These are phyloP conservation scores for Reutealis trisperma DNA, from an alignment of 345 rosid genomes.

Conservation along the genomic window DNA sequence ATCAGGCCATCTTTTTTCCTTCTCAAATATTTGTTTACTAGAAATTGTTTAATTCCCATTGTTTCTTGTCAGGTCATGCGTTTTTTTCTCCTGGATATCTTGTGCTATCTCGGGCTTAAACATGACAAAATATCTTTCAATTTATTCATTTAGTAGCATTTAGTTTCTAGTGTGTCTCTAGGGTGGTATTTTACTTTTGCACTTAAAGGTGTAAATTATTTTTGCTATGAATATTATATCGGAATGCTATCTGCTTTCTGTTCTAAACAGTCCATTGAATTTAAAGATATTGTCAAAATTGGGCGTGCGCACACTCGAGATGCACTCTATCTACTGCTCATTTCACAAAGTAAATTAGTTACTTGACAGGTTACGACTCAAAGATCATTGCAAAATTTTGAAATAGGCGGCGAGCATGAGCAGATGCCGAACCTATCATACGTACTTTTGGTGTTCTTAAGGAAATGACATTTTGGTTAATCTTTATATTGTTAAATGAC, in stretches of 20 bases:
- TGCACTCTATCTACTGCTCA: too few relatives aligned
- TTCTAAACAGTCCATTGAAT: conserved; percentile 63
- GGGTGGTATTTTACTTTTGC: background rate
- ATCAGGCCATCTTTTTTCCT: background rate
- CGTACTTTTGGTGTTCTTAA: too few relatives aligned
- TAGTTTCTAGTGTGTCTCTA: background rate
- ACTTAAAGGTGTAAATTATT: background rate
- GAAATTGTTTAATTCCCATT: background rate
- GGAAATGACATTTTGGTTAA: too few relatives aligned
- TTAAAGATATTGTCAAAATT: conserved; percentile 88
- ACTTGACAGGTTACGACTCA: too few relatives aligned
- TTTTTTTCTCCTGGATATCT: background rate
- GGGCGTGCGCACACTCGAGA: conserved; percentile 98
- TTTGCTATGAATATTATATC: background rate
- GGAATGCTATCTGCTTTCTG: conserved; percentile 8
- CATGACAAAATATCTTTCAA: background rate
- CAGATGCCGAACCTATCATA: too few relatives aligned
- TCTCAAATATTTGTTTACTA: background rate
- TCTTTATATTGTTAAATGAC: too few relatives aligned
- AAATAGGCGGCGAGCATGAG: too few relatives aligned
- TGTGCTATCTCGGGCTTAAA: background rate
- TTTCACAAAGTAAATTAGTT: too few relatives aligned
- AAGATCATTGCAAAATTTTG: too few relatives aligned
- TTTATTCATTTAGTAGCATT: background rate
- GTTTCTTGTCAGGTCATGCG: background rate